A percentile compares a stretch with the other conserved stretches of the same genome.
phyloP scores from a whole-genome alignment of 495 filamentous ascomycete species.

The Rhypophila decipiens region DNA sequence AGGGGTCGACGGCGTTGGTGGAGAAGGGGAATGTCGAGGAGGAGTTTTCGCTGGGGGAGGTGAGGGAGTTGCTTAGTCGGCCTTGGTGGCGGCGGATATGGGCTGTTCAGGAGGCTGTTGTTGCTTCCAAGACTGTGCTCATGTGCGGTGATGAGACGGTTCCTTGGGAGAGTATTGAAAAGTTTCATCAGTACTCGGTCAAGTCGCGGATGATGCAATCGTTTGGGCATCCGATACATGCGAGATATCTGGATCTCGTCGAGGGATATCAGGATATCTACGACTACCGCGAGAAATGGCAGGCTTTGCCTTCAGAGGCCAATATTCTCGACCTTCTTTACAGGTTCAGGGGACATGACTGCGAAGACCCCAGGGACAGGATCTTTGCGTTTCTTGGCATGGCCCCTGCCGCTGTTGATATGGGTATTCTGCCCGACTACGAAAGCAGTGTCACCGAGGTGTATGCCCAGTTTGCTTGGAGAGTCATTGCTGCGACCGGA shows the following conservation, averaged over 20 bases:
- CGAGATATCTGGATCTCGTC: background rate
- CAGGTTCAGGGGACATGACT: background rate
- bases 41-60: background rate
- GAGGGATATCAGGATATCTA: constrained; percentile 1
- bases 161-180: background rate
- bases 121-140: background rate
- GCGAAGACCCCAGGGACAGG: background rate
- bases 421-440: constrained; percentile 5
- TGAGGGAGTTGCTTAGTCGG: constrained; percentile 7
- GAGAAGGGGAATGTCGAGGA: background rate
- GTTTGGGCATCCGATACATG: background rate
- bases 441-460: background rate
- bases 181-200: background rate
- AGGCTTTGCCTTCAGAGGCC: background rate
- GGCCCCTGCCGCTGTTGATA: background rate
- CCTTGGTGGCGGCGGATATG: constrained; percentile 10
- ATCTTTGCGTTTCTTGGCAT: background rate
- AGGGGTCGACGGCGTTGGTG: background rate
- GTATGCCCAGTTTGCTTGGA: background rate
- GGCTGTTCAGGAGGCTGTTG: constrained; percentile 8
- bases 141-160: background rate
- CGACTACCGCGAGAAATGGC: background rate
- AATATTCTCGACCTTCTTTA: background rate
- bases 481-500: background rate
- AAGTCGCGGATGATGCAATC: background rate